Evolutionary conservation across 345 rosid species (phyloP), one percentile per base, ranked within the genome.

Genomic region (Eucalyptus polyanthemos): DNA sequence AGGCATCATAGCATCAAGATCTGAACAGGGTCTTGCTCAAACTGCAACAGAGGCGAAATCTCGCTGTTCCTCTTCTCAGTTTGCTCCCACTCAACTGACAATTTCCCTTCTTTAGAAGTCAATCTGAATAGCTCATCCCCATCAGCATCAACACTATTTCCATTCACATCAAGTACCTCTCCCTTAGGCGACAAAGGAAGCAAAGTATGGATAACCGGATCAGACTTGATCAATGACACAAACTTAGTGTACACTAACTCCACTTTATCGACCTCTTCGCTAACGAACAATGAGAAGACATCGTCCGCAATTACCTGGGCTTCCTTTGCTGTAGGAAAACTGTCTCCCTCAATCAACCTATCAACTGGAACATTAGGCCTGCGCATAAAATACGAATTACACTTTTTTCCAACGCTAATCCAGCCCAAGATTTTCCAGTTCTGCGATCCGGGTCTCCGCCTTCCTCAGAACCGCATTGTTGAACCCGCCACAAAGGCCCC

Each of bases 1-100:
- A 81, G 99, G 99, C 96, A 96, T 93, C 99, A 96, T 94, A 19
- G 99, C 98, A 91, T 97, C 99, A 69, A 97, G 96, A 96, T 97
- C 93, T 96, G 99, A 91, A 91, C 95, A 8, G 98, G 99, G 87
- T 96, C 98, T 92, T 96, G 99, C 93, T 96, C 99, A 88, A 97
- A 96, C 92, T 93, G 92, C 97, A 94, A 89, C 89, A 97, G 94
- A 3, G 99, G 97, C 5, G 94, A 92, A 40, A 94, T 85, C 69
- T 88, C 92, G 6, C 88, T 92, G 29, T 87, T 89, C 60, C 88
- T 90, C 37, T 86, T 86, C 80, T 87, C 89, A 87, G 91, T 88
- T 58, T 91, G 93, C 5, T 93, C 95, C 93, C 96, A 95, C 92
- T 93, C 93, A 90, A 96, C 93, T 86, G 91, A 89, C 89, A 97